These are phyloP conservation scores for Lodderomyces beijingensis DNA, from an alignment of 1,139 yeast genomes.

Conservation along the genomic window DNA sequence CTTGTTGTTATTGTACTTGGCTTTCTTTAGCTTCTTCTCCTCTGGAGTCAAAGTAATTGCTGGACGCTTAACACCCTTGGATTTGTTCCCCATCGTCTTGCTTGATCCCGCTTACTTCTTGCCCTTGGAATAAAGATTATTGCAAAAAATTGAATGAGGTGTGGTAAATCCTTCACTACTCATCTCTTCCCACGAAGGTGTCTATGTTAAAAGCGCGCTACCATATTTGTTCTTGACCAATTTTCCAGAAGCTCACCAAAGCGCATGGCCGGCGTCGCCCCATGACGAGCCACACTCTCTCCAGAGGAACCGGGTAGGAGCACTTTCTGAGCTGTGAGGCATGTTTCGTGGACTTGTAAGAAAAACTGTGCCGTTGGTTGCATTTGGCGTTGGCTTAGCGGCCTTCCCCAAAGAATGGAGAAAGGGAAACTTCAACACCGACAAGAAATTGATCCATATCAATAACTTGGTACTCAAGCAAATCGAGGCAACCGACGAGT, in stretches of 20 bases:
- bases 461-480: conserved; percentile 27
- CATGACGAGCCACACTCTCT: too few relatives aligned
- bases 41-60: conserved; percentile 13
- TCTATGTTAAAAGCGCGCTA: too few relatives aligned
- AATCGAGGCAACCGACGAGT: conserved; percentile 31
- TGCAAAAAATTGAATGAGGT: too few relatives aligned
- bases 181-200: too few relatives aligned
- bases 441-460: conserved; percentile 22
- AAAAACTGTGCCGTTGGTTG: conserved; percentile 30
- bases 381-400: conserved; percentile 46
- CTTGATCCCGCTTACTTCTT: too few relatives aligned
- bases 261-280: too few relatives aligned
- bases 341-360: conserved; percentile 26
- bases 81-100: conserved; percentile 14
- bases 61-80: conserved; percentile 28
- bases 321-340: too few relatives aligned
- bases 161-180: too few relatives aligned
- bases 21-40: conserved; percentile 22
- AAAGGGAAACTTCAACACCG: conserved; percentile 16
- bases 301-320: too few relatives aligned
- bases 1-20: conserved; percentile 16
- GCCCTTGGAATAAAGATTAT: too few relatives aligned
- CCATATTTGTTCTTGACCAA: too few relatives aligned
- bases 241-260: too few relatives aligned
- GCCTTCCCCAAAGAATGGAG: conserved; percentile 42